Evolutionary conservation across 2,329 filamentous ascomycete genomes (phyloP).

Genomic region (Colletotrichum viniferum): DNA sequence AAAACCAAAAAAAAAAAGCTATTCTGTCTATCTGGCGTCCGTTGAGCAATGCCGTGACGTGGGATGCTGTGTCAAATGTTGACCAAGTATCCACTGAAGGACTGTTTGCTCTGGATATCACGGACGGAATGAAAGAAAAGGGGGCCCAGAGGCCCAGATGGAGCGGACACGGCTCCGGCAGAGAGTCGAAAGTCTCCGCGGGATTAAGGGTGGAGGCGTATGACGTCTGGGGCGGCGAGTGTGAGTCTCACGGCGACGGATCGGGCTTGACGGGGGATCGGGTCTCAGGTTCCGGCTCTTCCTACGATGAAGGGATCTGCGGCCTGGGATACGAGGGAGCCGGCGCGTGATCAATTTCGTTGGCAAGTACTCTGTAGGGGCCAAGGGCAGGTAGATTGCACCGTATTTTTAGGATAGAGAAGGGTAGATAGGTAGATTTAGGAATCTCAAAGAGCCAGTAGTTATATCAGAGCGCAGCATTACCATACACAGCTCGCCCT

Average conservation of each 20-base stretch:
- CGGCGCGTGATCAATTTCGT: not conserved
- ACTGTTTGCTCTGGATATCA: slow-evolving; percentile 7
- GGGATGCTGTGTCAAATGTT: not conserved
- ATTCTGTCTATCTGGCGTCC: not conserved
- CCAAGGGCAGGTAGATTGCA: not conserved
- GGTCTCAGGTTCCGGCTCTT: not conserved
- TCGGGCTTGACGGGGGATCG: not conserved
- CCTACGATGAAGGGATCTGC: not conserved
- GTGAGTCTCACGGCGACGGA: not conserved
- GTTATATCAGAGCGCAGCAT: too few species aligned
- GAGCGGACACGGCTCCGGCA: not conserved
- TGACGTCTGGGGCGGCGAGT: not conserved
- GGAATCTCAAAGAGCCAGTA: not conserved
- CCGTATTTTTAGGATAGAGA: not conserved
- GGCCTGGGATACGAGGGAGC: not conserved
- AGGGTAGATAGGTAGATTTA: not conserved
- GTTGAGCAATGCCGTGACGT: slow-evolving; percentile 9
- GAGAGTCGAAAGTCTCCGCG: not conserved
- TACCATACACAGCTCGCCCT: too few species aligned
- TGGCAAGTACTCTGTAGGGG: not conserved
- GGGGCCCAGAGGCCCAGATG: not conserved
- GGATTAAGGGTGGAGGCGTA: not conserved
- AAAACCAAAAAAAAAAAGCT: not conserved
- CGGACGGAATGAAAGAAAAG: not conserved
- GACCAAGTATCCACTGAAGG: not conserved